Evolutionary conservation across 768 basidiomycete species (phyloP).

Genomic region (Cubamyces sp.): DNA sequence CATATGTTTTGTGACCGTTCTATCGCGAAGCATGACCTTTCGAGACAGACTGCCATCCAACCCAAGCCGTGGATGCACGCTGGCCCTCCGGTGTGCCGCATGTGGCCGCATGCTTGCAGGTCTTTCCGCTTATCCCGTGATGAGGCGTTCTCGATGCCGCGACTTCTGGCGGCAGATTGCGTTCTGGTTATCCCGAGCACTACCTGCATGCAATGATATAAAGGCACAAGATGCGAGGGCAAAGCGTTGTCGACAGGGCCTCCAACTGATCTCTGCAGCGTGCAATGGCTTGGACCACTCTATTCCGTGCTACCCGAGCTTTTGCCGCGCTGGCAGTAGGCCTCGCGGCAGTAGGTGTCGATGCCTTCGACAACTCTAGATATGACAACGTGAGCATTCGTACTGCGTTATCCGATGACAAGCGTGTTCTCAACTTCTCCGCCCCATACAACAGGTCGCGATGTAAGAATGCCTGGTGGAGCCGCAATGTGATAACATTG

Average conservation of each 20-base stretch:
- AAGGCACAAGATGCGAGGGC: background rate
- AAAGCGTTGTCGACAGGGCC: slow-evolving; percentile 9
- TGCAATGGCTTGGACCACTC: slow-evolving; percentile 18
- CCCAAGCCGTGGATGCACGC: slow-evolving; percentile 9
- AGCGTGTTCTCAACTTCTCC: background rate
- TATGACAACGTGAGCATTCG: slow-evolving; percentile 62
- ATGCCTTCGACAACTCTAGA: slow-evolving; percentile 58
- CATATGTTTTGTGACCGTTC: slow-evolving; percentile 21
- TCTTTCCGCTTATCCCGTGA: slow-evolving; percentile 18
- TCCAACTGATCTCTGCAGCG: slow-evolving; percentile 14
- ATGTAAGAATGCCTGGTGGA: slow-evolving; percentile 45
- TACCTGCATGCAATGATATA: slow-evolving; percentile 18
- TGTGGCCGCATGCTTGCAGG: slow-evolving; percentile 19
- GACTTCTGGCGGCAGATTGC: slow-evolving; percentile 7
- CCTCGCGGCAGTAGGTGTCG: slow-evolving; percentile 24
- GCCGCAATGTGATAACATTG: slow-evolving; percentile 11
- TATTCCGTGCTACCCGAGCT: slow-evolving; percentile 18
- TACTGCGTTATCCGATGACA: slow-evolving; percentile 4
- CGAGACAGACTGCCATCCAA: slow-evolving; percentile 4
- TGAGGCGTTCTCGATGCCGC: slow-evolving; percentile 12
- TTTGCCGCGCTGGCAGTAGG: slow-evolving; percentile 21
- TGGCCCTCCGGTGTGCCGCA: slow-evolving; percentile 13
- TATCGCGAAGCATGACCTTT: slow-evolving; percentile 20
- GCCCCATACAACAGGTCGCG: slow-evolving; percentile 45
- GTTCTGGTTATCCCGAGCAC: slow-evolving; percentile 9